Conservation (phyloP, 371 early-diverging fungal species). For the Mycotypha africana region DNA sequence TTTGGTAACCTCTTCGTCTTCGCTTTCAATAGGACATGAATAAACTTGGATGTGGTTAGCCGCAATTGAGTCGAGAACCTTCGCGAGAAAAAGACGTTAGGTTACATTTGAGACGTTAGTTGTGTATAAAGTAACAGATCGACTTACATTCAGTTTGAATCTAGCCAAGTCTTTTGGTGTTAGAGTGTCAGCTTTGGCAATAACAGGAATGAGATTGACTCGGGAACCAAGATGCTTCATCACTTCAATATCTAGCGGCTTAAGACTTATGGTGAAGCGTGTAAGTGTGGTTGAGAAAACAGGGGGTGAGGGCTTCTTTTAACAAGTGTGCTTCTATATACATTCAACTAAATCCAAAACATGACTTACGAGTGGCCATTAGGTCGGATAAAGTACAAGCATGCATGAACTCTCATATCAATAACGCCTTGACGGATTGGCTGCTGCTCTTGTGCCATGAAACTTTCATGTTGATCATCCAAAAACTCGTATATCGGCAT, state of each 20-base stretch:
- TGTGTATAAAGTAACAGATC: neutral
- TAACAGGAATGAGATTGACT: conserved; percentile 85
- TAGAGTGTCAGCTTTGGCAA: conserved; percentile 63
- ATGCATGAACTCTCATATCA: conserved; percentile 79
- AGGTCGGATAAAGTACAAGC: conserved; percentile 89
- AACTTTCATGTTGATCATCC: conserved; percentile 89
- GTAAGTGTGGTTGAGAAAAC: too few species aligned
- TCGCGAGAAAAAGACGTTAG: neutral
- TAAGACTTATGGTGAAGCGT: conserved; percentile 55
- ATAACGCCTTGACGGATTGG: conserved; percentile 46
- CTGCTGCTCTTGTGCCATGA: conserved; percentile 67
- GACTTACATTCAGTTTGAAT: conserved; percentile 69
- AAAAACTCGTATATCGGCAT: conserved; percentile 71
- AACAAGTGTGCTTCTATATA: too few species aligned
- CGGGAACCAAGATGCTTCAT: conserved; percentile 80
- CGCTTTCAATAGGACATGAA: conserved; percentile 73
- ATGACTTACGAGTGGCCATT: conserved; percentile 69
- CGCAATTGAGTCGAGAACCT: conserved; percentile 71
- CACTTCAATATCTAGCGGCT: conserved; percentile 87
- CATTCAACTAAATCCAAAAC: too few species aligned
- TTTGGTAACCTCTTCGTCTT: conserved; percentile 71
- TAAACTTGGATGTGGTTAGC: conserved; percentile 74
- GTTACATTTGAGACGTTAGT: neutral
- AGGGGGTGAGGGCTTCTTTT: too few species aligned
- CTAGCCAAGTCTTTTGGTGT: conserved; percentile 73